phyloP scores from a whole-genome alignment of 2,329 filamentous ascomycete species.

The Aspergillus pseudotamarii region DNA sequence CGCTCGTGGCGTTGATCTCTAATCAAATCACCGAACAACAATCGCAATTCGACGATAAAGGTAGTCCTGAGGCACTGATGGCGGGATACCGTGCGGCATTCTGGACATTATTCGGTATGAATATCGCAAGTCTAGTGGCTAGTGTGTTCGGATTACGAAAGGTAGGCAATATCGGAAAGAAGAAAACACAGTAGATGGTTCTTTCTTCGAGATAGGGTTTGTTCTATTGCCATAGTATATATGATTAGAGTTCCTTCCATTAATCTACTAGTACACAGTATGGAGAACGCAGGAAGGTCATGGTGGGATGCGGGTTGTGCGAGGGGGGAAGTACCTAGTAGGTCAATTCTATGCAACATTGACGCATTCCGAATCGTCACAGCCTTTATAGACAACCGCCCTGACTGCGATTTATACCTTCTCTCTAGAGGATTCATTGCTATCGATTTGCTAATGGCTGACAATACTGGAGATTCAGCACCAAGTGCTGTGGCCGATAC shows the following conservation, averaged over 20 bases:
- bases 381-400: too few relatives aligned
- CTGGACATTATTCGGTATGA: slow-evolving; percentile 37
- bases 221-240: not conserved
- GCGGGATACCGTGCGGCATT: slow-evolving; percentile 54
- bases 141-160: not conserved
- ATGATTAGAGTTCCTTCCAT: not conserved
- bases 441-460: too few relatives aligned
- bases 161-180: not conserved
- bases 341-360: too few relatives aligned
- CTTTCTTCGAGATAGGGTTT: not conserved
- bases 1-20: slow-evolving; percentile 51
- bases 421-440: too few relatives aligned
- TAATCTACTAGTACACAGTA: too few relatives aligned
- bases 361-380: too few relatives aligned
- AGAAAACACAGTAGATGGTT: slow-evolving; percentile 7
- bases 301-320: too few relatives aligned
- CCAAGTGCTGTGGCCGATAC: too few relatives aligned
- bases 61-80: slow-evolving; percentile 41
- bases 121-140: not conserved
- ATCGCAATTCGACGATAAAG: slow-evolving; percentile 17
- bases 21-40: slow-evolving; percentile 26
- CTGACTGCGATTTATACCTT: too few relatives aligned
- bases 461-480: too few relatives aligned
- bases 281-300: too few relatives aligned
- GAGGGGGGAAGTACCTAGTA: too few relatives aligned